Evolutionary conservation across 169 alveolate genomes (phyloP), one percentile per base, ranked within the genome.

Genomic region (Cryptosporidium ryanae): DNA sequence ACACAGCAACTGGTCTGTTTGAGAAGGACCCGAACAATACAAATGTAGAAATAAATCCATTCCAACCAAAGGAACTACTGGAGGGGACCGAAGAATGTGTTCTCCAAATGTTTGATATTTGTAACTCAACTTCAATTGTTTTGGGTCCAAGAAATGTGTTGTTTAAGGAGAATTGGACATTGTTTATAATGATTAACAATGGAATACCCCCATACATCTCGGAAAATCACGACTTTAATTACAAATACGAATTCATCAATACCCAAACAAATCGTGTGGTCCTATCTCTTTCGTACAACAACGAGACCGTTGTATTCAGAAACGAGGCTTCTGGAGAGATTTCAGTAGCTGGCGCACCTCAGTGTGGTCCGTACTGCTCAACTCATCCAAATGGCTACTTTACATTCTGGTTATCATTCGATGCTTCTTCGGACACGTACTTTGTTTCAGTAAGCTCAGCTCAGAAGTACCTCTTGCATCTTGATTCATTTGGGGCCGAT

Each of bases 321-420:
- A 76, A 76, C 38, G 68, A 59, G 34, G 71, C 63, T 23, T 59
- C 68, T 25, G 87, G 87, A 7, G 76, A 76, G 38, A 57, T 32
- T 61, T 13, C 68, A 10, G 52, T 76, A 13, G 87, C 87, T 12
- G 87, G 87, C 15, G 57, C 87, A 6, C 87, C 87, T 10, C 87
- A 76, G 27, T 76, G 87, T 38, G 87, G 87, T 13, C 87, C 87
- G 2, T 76, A 59, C 23, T 76, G 87, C 29, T 76, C 87, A 8
- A 76, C 87, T 5, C 46, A 76, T 38, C 87, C 87, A 23, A 61
- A 48, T 21, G 87, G 87, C 2, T 76, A 55, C 31, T 76, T 76
- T 38, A 76, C 87, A 12, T 76, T 76, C 64, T 76, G 87, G 87
- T 29, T 76, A 8, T 59, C 71, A n/a, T 61, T 25, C 17, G 87